Conservation (phyloP, 345 rosid species). For the Gossypium anomalum region DNA sequence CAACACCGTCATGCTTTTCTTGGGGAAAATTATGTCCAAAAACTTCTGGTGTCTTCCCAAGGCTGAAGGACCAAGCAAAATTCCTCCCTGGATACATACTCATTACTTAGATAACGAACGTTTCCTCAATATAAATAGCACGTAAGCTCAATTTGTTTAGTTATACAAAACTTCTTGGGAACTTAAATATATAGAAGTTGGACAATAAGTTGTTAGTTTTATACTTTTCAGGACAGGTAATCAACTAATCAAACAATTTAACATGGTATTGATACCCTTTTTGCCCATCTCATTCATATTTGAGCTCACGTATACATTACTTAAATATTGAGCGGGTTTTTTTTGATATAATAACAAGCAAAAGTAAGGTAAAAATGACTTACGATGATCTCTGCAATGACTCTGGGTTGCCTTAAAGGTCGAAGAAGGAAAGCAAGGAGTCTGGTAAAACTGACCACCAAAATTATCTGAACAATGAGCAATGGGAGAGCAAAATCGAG, state of each 20-base stretch:
- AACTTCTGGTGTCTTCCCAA: constrained; percentile 53
- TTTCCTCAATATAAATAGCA: too few species aligned
- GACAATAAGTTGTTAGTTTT: too few species aligned
- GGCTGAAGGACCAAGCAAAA: constrained; percentile 82
- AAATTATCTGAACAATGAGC: constrained; percentile 59
- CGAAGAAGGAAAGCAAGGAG: constrained; percentile 45
- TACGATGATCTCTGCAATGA: constrained; percentile 80
- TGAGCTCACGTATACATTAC: not conserved
- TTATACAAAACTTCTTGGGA: too few species aligned
- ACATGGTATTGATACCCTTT: too few species aligned
- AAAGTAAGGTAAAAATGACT: constrained; percentile 10
- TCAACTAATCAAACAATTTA: too few species aligned
- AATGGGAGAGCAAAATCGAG: constrained; percentile 74
- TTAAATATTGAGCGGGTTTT: not conserved
- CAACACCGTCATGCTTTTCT: constrained; percentile 56
- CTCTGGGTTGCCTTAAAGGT: constrained; percentile 73
- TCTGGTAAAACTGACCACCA: constrained; percentile 61
- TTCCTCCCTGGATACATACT: constrained; percentile 51
- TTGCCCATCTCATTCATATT: too few species aligned
- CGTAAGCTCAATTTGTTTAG: too few species aligned
- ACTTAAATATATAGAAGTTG: too few species aligned
- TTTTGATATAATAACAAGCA: not conserved
- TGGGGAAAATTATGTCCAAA: constrained; percentile 48
- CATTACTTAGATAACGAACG: not conserved
- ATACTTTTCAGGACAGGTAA: too few species aligned